Evolutionary conservation across 495 filamentous ascomycete species (phyloP).

Genomic region (Penicillium fimorum): DNA sequence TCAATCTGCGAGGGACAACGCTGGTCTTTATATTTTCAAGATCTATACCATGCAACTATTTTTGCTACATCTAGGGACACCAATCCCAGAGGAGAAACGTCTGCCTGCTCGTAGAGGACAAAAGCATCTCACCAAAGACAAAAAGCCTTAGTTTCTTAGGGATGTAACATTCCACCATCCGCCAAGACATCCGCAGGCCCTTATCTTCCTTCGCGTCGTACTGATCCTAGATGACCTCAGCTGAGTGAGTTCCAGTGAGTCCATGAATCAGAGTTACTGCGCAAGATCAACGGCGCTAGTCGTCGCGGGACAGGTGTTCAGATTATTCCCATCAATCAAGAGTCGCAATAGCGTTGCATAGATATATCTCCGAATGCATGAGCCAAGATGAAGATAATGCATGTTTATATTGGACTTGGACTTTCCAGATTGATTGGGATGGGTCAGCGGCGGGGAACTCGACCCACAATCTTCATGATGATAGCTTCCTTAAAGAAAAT

Average conservation of each 20-base stretch:
- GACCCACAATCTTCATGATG: not conserved
- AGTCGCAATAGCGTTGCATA: not conserved
- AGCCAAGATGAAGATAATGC: not conserved
- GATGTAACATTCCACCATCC: constrained; percentile 27
- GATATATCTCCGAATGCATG: not conserved
- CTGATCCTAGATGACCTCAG: constrained; percentile 17
- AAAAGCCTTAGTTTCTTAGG: constrained; percentile 18
- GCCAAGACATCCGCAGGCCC: constrained; percentile 18
- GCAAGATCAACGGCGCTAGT: not conserved
- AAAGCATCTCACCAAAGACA: constrained; percentile 11
- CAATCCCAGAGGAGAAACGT: not conserved
- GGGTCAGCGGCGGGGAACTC: not conserved
- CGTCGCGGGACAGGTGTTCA: not conserved
- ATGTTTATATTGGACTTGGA: not conserved
- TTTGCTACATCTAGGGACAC: not conserved
- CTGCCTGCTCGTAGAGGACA: constrained; percentile 4
- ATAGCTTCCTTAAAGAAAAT: not conserved
- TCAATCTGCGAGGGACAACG: not conserved
- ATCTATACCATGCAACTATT: not conserved
- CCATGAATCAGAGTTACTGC: not conserved
- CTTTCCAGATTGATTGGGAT: not conserved
- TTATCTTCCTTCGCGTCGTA: constrained; percentile 21
- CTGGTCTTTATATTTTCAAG: constrained; percentile 9
- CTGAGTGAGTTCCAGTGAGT: constrained; percentile 2
- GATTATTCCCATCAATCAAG: constrained; percentile 5